A percentile compares a stretch with the other conserved stretches of the same genome.
These are phyloP conservation scores for Comarum palustre DNA, from an alignment of 306 rosid genomes.

Conservation along the genomic window DNA sequence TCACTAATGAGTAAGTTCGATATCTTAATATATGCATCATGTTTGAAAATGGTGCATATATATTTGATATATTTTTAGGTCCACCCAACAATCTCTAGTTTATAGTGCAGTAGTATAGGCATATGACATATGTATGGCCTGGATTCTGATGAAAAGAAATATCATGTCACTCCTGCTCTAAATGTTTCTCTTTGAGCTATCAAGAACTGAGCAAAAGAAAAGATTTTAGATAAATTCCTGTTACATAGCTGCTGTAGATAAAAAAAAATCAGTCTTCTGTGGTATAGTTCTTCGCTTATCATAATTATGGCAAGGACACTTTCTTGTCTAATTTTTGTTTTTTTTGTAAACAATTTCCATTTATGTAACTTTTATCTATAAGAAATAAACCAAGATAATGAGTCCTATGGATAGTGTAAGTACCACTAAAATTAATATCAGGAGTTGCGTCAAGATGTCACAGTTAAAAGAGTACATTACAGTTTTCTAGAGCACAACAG, in stretches of 20 bases:
- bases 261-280: background rate
- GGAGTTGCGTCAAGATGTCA: background rate
- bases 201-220: background rate
- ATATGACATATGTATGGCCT: background rate
- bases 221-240: background rate
- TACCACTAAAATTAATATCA: background rate
- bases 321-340: background rate
- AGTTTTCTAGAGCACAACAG: background rate
- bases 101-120: background rate
- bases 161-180: background rate
- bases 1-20: constrained; percentile 85
- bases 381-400: background rate
- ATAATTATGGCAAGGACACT: background rate
- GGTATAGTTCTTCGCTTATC: background rate
- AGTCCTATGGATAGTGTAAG: background rate
- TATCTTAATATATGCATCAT: constrained; percentile 4
- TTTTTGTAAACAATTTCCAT: background rate
- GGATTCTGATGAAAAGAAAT: background rate
- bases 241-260: background rate
- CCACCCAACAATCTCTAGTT: background rate
- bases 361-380: background rate
- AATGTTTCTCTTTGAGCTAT: background rate
- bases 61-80: background rate
- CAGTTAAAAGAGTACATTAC: background rate
- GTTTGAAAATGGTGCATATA: background rate